Percentiles rank a stretch among this genome's conserved stretches.
Evolutionary conservation across 73 alveolate genomes (phyloP).

Genomic region (Tetrahymena borealis): DNA sequence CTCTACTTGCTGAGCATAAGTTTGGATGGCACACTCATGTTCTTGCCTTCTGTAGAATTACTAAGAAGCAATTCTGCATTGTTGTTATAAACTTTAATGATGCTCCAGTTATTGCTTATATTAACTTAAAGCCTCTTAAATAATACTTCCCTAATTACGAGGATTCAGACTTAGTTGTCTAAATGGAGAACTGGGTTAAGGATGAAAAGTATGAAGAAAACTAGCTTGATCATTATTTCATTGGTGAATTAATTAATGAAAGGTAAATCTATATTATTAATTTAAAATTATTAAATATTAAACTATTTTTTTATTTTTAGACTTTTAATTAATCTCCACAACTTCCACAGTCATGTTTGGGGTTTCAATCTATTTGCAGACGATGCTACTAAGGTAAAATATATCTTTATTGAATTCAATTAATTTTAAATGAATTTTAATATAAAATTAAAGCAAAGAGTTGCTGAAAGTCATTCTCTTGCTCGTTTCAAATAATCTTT

Average conservation of each 20-base stretch:
- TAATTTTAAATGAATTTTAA: neutral
- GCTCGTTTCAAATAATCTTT: constrained; percentile 10
- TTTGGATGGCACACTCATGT: constrained; percentile 79
- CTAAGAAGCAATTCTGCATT: constrained; percentile 81
- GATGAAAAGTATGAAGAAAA: constrained; percentile 43
- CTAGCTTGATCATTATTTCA: constrained; percentile 63
- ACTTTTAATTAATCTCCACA: constrained; percentile 2
- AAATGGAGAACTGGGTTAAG: constrained; percentile 62
- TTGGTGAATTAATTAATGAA: constrained; percentile 66
- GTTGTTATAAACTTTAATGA: constrained; percentile 81
- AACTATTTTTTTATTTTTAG: neutral
- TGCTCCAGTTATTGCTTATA: constrained; percentile 58
- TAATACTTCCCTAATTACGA: constrained; percentile 49
- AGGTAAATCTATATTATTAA: neutral
- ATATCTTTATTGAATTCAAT: neutral
- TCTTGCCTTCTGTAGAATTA: constrained; percentile 84
- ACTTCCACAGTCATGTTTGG: constrained; percentile 30
- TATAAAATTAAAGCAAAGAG: constrained; percentile 2
- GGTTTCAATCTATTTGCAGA: constrained; percentile 25
- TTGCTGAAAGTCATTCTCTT: constrained; percentile 14
- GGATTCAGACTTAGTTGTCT: constrained; percentile 61
- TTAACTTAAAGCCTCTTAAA: constrained; percentile 65
- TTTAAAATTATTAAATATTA: neutral
- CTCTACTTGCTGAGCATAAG: constrained; percentile 70
- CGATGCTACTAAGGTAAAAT: neutral